Conservation (phyloP, 2,329 filamentous ascomycete genomes). For the Xylaria digitata region DNA sequence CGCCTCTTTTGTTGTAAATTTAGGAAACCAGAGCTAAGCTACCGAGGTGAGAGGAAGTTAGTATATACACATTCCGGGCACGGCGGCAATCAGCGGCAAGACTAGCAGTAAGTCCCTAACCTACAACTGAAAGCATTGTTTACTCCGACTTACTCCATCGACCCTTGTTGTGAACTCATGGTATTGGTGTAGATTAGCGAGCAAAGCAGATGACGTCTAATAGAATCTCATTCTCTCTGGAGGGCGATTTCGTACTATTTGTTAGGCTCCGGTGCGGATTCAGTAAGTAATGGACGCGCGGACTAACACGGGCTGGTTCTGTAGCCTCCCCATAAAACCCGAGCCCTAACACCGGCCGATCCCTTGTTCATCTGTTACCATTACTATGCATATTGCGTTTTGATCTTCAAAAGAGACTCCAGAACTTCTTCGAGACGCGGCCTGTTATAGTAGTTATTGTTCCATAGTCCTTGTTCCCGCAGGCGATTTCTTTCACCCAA, state of each 20-base stretch:
- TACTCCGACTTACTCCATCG: slow-evolving; percentile 2
- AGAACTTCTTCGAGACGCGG: slow-evolving; percentile 61
- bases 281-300: slow-evolving; percentile 6
- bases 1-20: neutral
- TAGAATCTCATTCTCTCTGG: slow-evolving; percentile 13
- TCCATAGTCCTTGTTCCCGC: slow-evolving; percentile 57
- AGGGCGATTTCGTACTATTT: neutral
- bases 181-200: slow-evolving; percentile 2
- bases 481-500: slow-evolving; percentile 55
- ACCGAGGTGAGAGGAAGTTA: slow-evolving; percentile 2
- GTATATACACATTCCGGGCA: slow-evolving; percentile 7
- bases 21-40: neutral
- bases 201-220: slow-evolving; percentile 6
- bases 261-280: slow-evolving; percentile 5
- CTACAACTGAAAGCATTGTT: slow-evolving; percentile 7
- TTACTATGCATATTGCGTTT: slow-evolving; percentile 29
- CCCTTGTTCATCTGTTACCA: neutral
- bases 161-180: neutral
- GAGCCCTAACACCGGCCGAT: slow-evolving; percentile 6
- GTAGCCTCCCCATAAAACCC: slow-evolving; percentile 1
- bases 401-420: slow-evolving; percentile 43
- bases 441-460: slow-evolving; percentile 62
- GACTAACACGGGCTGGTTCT: slow-evolving; percentile 4
- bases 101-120: neutral
- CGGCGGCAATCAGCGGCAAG: neutral